Base-by-base conservation (phyloP, 176 grass and related monocot species). In the Puya raimondii region DNA sequence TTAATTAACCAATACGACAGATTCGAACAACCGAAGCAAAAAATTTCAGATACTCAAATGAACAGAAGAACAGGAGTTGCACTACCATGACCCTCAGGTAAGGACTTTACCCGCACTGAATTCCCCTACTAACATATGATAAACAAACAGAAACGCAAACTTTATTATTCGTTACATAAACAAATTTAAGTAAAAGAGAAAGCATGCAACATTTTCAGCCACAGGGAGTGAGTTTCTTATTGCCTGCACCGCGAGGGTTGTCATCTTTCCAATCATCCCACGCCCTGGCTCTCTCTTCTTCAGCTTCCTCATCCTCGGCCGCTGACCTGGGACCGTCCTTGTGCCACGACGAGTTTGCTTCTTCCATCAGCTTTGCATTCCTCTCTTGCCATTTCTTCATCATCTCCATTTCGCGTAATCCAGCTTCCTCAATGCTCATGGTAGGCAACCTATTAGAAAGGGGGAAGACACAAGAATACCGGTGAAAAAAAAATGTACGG, bases 201-300 rank as follows among this genome's bases (percentile, higher is more conserved):
- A 53, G 10, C 53, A 53, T 49, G 20, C 18, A 16, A 0, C 2
- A 22, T 49, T 76, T 80, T 42, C 33, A 97, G 48, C 94, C 94
- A 18, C 94, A 99, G 27, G 94, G 94, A 2, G 89, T 93, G 72
- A 93, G 87, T 68, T 93, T 99, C 89, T 99, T 99, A 71, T 93
- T 99, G 73, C 94, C 94, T 0, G 94, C 89, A 2, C 94, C 89
- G 12, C 89, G 94, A 49, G 89, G 94, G 52, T 99, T 90, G 21
- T 99, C 94, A 48, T 99, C 94, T 66, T 99, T 93, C 89, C 94
- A 91, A 65, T 99, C 94, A 72, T 93, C 94, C 70, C 75, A 99
- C 15, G 78, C 94, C 73, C 89, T 86, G 50, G 89, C 89, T 80
- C 86, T 93, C 66, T 78, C 87, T 65, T 90, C 94, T 75, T 90